Evolutionary conservation across 306 rosid genomes (phyloP), one percentile per base, ranked within the genome.

Genomic region (Mimosa pudica): DNA sequence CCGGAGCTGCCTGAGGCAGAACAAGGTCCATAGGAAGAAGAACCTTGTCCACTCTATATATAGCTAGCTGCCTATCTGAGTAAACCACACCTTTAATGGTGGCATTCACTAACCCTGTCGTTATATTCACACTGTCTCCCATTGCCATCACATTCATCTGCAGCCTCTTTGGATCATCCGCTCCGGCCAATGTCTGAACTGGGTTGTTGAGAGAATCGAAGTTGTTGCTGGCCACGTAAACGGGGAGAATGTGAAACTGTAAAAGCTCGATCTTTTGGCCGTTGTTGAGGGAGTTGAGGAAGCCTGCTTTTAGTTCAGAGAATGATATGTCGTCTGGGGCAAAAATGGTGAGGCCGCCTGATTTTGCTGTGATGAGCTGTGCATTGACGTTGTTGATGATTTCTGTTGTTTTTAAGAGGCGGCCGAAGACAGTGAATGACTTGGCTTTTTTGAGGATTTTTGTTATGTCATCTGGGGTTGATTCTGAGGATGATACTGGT

Each of bases 21-120:
- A 89, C 82, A 42, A 87, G 36, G 12, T 88, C 93, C 2, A 82
- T 47, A 18, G 96, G 96, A 77, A 86, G 87, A 41, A 91, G 85
- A 46, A 91, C 96, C 47, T 81, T 84, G 72, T 89, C 87, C 52
- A 91, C 18, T 9, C 82, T 83, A 46, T 91, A 91, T 32, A 91
- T 70, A 8, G 96, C 96, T 6, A 91, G 57, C 35, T 84, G 89
- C 42, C 46, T 71, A 61, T 89, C 93, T 3, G 89, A 75, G 55
- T 85, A 91, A 1, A 91, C 79, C 0, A 88, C 82, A 11, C 88
- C 91, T 0, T 85, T 76, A 3, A 91, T 41, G 2, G 88, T 76
- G 8, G 96, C 85, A 72, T 89, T 86, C 10, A 86, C 91, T 0
- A 89, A 77, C 10, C 93, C 96, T 0, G 92, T 90, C 6, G 92